phyloP scores from a whole-genome alignment of 1,284 basidiomycete species.

The Cystodermella granulosa region DNA sequence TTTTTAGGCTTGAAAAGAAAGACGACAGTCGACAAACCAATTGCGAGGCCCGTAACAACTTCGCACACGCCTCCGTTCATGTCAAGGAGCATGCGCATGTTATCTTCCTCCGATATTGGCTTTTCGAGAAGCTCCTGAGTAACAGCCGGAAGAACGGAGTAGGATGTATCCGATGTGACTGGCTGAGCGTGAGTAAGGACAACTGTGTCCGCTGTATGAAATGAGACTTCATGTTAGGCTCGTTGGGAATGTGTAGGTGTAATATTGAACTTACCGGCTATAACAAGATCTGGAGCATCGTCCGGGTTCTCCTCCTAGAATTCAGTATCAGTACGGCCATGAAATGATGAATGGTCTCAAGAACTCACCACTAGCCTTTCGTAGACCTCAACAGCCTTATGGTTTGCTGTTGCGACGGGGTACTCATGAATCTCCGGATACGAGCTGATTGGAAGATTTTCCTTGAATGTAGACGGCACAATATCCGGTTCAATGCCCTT shows the following conservation, averaged over 20 bases:
- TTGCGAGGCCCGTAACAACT: constrained; percentile 83
- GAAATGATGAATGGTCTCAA: constrained; percentile 4
- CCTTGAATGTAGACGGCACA: constrained; percentile 83
- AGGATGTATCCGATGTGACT: constrained; percentile 49
- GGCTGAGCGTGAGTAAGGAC: constrained; percentile 76
- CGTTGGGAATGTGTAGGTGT: not conserved
- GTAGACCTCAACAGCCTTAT: constrained; percentile 94
- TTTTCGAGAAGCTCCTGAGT: constrained; percentile 84
- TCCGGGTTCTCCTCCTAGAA: constrained; percentile 61
- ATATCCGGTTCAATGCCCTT: constrained; percentile 85
- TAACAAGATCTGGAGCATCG: constrained; percentile 47
- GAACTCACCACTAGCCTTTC: constrained; percentile 69
- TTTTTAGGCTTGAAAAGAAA: too few relatives aligned
- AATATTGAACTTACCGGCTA: constrained; percentile 58
- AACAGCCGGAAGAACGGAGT: constrained; percentile 43
- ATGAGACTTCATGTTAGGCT: not conserved
- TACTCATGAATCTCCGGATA: constrained; percentile 86
- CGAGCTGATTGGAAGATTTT: constrained; percentile 66
- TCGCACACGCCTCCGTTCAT: constrained; percentile 82
- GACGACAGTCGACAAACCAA: constrained; percentile 72
- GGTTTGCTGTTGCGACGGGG: constrained; percentile 85
- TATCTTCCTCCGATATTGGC: constrained; percentile 74
- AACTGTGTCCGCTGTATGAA: constrained; percentile 75
- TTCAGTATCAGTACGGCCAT: constrained; percentile 1
- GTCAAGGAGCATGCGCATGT: constrained; percentile 82